Base-by-base conservation (phyloP, 352 stramenopile species). In the Pythium chondricola region DNA sequence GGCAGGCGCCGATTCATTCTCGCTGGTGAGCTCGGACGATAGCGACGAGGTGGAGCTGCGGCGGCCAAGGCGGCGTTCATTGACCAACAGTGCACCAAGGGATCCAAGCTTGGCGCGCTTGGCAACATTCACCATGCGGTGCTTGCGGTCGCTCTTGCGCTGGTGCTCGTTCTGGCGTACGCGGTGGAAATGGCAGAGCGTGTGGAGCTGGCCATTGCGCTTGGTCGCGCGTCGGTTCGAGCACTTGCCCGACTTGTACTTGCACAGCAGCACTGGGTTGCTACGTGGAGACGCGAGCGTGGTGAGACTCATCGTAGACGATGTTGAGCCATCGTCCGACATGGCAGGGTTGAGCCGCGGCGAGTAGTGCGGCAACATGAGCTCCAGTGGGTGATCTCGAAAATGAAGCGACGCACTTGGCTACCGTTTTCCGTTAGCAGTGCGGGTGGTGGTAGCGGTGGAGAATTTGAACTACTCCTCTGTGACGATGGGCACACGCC, bases 221-320 rank as follows among this genome's bases (percentile, higher is more conserved):
- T 93, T 93, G 43, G 77, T 83, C 29, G 80, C 83, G 45, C 83
- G 77, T 31, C 73, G 75, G 58, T 94, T 89, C 9, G 63, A 69
- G 63, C 83, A 93, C 65, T 89, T 88, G 60, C 77, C 73, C 14
- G 79, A 91, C 67, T 91, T 91, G 74, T 93, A 93, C 57, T 88
- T 88, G 67, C 83, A 93, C 16, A 83, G 63, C 32, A 85, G 63
- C 24, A 64, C 56, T 5, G 73, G 61, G 38, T 66, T 50, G 43
- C 65, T 75, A 36, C 74, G 56, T n/a, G 72, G 65, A 10, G 59
- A 69, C 35, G 65, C 66, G 17, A 74, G 50, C 36, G 46, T 48
- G 38, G 58, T 61, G 29, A 61, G 52, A 46, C 52, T 48, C 16
- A 48, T 14, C 18, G 26, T 17, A 16, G 26, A 54, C 5, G 44